Evolutionary conservation across 345 rosid genomes (phyloP), one percentile per base, ranked within the genome.

Genomic region (Kernera saxatilis): DNA sequence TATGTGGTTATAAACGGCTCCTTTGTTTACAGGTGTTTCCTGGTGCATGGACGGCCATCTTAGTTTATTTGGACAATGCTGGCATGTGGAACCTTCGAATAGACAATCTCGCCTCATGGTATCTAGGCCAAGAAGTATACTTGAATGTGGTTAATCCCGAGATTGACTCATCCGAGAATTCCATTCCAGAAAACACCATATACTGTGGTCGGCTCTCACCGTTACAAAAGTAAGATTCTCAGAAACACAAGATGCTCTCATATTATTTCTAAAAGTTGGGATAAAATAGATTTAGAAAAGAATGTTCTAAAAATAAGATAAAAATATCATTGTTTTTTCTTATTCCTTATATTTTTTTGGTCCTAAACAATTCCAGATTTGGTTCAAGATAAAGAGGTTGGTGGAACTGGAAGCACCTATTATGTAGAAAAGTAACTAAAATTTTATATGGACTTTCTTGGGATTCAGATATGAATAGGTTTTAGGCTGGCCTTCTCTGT

Each of bases 1-100:
- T 62, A 46, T 46, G 65, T 44, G 39, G 37, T 51, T n/a, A 8
- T 32, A 8, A 58, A 36, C 8, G 8, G 17, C 3, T 51, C 23
- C 2, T 67, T n/a, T 30, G 71, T 71, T 58, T 56, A 23, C 77
- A 91, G 97, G 98, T 91, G 60, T 91, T 85, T 80, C 97, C 98
- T 2, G 94, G 91, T 80, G 96, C 96, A 44, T 93, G 98, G 98
- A 87, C 98, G 0, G 97, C 98, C 14, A 84, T 93, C 44, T 76
- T 93, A 67, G 88, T 91, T 70, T 86, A 86, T 49, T 85, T 93
- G 18, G 98, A 91, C 80, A 91, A 89, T 83, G 84, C 94, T 6
- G 98, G 98, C 56, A 81, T 91, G 54, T 91, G 98, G 98, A 93
- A 93, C 70, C 89, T 93, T 48, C 88, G 94, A 3, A 56, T 79